phyloP scores from a whole-genome alignment of 352 stramenopile species.

The Phytophthora litchii region DNA sequence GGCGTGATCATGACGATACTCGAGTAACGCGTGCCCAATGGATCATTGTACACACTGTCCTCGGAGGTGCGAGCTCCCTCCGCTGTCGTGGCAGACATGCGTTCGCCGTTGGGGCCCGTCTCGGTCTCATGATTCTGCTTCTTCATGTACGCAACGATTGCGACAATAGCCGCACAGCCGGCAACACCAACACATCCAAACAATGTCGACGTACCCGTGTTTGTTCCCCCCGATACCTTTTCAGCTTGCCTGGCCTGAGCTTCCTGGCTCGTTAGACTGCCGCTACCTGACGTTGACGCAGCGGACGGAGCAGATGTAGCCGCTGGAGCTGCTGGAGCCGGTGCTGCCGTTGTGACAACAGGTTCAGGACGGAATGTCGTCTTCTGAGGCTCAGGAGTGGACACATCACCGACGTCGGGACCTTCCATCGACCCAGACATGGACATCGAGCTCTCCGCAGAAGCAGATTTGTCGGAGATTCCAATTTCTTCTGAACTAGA shows the following conservation, averaged over 20 bases:
- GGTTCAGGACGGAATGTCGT: constrained; percentile 27
- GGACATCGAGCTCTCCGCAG: constrained; percentile 10
- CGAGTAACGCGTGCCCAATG: constrained; percentile 78
- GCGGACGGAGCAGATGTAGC: constrained; percentile 9
- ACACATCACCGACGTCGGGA: constrained; percentile 43
- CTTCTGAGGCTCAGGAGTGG: constrained; percentile 21
- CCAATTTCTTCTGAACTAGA: constrained; percentile 24
- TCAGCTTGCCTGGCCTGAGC: constrained; percentile 53
- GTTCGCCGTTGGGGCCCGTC: constrained; percentile 29
- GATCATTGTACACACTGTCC: constrained; percentile 77
- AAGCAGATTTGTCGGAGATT: constrained; percentile 4
- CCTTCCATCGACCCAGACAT: constrained; percentile 32
- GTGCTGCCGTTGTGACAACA: constrained; percentile 13
- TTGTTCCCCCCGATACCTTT: constrained; percentile 30
- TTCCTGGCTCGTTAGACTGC: constrained; percentile 41
- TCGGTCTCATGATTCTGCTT: constrained; percentile 35
- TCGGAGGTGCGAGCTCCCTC: constrained; percentile 50
- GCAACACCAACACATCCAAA: constrained; percentile 21
- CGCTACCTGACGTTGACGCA: constrained; percentile 25
- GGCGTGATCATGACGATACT: constrained; percentile 89
- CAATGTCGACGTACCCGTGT: constrained; percentile 14
- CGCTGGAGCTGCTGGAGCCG: constrained; percentile 14
- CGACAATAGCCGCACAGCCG: constrained; percentile 50
- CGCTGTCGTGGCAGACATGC: constrained; percentile 44
- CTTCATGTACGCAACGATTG: constrained; percentile 65